These are phyloP conservation scores for Penicillium alfredii DNA, from an alignment of 495 filamentous ascomycete species.

Conservation along the genomic window DNA sequence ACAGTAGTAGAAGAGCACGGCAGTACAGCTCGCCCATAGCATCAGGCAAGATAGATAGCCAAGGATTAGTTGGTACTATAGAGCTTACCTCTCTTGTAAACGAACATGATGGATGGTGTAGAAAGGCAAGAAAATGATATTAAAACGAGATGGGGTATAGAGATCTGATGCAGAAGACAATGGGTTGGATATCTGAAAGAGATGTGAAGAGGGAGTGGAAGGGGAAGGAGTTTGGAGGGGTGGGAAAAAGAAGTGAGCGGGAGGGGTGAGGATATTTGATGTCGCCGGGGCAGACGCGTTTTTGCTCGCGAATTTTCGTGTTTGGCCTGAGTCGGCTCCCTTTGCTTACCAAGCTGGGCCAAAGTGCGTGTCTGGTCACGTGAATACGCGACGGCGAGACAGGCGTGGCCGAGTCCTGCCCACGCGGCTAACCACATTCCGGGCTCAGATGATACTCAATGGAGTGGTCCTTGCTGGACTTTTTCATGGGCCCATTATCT, in stretches of 20 bases:
- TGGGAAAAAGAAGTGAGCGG: slow-evolving; percentile 23
- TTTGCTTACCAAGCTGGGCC: slow-evolving; percentile 15
- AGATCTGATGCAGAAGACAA: slow-evolving; percentile 3
- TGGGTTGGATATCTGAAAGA: background rate
- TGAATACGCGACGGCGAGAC: slow-evolving; percentile 19
- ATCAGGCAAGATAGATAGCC: background rate
- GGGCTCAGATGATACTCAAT: slow-evolving; percentile 16
- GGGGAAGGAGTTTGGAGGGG: slow-evolving; percentile 17
- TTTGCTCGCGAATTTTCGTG: slow-evolving; percentile 38
- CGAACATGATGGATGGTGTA: slow-evolving; percentile 50
- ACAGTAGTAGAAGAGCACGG: no score
- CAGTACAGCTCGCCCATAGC: no score
- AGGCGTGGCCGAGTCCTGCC: no score
- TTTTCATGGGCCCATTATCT: no score
- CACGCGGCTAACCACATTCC: slow-evolving; percentile 17
- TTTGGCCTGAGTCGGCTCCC: slow-evolving; percentile 30
- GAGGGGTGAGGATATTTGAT: slow-evolving; percentile 37
- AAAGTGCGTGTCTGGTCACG: slow-evolving; percentile 16
- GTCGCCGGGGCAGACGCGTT: slow-evolving; percentile 34
- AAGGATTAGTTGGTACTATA: background rate
- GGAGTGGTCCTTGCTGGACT: no score
- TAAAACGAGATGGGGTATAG: slow-evolving; percentile 11
- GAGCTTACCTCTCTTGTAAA: slow-evolving; percentile 63
- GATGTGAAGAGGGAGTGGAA: slow-evolving; percentile 11
- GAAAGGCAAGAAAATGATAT: slow-evolving; percentile 11